A percentile compares a stretch with the other conserved stretches of the same genome.
Conservation (phyloP, 2,329 filamentous ascomycete species). For the Xylariaceae sp. region DNA sequence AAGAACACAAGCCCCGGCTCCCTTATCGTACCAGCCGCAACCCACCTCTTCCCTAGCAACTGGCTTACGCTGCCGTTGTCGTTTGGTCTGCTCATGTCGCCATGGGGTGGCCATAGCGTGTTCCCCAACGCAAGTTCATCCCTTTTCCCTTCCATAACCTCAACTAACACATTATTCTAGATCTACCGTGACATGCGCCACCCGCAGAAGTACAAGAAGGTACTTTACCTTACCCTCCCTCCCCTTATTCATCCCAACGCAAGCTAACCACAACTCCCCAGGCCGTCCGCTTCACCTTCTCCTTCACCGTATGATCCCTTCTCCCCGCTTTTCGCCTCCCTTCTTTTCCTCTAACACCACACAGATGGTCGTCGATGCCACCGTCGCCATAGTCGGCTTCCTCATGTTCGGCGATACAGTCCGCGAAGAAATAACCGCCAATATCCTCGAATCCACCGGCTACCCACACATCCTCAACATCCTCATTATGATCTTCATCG, state of each 20-base stretch:
- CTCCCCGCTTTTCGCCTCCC: conserved; percentile 3
- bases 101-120: conserved; percentile 58
- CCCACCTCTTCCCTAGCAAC: conserved; percentile 76
- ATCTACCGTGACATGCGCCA: conserved; percentile 63
- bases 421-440: conserved; percentile 82
- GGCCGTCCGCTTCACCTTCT: conserved; percentile 74
- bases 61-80: conserved; percentile 84
- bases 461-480: conserved; percentile 72
- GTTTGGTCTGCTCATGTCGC: conserved; percentile 82
- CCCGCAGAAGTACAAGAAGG: conserved; percentile 65
- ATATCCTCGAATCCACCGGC: conserved; percentile 68
- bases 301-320: conserved; percentile 62
- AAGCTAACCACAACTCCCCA: conserved; percentile 34
- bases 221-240: conserved; percentile 3
- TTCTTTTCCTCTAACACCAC: background rate
- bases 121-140: conserved; percentile 65
- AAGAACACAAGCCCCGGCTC: conserved; percentile 78
- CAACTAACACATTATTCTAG: conserved; percentile 30
- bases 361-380: conserved; percentile 71
- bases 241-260: background rate
- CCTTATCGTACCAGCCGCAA: conserved; percentile 70
- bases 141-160: background rate
- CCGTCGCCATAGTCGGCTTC: conserved; percentile 76
- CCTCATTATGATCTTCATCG: conserved; percentile 78
- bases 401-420: conserved; percentile 95